Evolutionary conservation across 257 asterid species (phyloP), one percentile per base, ranked within the genome.

Genomic region (Solanum medicagineum): DNA sequence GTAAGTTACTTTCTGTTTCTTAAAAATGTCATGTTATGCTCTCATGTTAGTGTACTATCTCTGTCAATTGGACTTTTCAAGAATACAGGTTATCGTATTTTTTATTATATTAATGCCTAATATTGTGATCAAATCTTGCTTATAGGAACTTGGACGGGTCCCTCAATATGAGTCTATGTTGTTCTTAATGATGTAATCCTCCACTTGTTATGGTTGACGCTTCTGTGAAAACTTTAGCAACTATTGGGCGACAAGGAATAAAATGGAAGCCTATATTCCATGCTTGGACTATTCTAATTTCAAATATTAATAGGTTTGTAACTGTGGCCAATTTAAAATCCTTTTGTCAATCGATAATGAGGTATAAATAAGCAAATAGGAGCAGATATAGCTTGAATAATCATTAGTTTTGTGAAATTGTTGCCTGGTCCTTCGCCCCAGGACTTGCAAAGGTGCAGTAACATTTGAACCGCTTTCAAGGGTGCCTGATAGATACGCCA

Each of bases 71-170:
- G 62, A 53, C 65, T 79, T 45, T 70, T 77, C 26, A 47, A 79
- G 83, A 16, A 54, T 53, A 26, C 26, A 7, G 29, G 57, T 0
- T 77, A 5, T 20, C 53, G 36, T 36, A n/a, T 54, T 56, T 71
- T n/a, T 53, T 73, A 49, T 60, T 59, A 62, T 12, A 82, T 7
- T 56, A 1, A 7, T 53, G n/a, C 74, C 82, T 79, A 29, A 79
- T 26, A 53, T 15, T 53, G 13, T 32, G 63, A 40, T 69, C 36
- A 36, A 57, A 66, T 86, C 59, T 71, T 20, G 60, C 80, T 87
- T 86, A 57, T 90, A 94, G 98, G 98, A 94, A 85, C 97, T 92
- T 40, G 91, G 93, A 47, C 93, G 93, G 40, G 94, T 81, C 93
- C 97, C 51, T 87, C 91, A 1, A 91, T 90, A 49, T 90, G 95